Evolutionary conservation across 352 stramenopile species (phyloP), one percentile per base, ranked within the genome.

Genomic region (Phytopythium ostracodes): DNA sequence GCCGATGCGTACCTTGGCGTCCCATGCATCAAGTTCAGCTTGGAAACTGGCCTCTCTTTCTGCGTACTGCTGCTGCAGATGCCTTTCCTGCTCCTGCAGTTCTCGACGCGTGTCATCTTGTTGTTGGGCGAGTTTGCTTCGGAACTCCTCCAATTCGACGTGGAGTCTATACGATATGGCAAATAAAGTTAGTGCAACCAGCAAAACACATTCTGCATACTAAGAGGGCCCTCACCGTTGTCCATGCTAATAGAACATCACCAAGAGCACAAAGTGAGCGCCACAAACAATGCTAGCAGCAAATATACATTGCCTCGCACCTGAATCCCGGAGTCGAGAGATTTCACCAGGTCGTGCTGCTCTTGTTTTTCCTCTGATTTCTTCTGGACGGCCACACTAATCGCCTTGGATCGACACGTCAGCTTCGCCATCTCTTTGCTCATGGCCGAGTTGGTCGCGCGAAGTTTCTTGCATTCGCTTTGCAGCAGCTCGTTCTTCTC

Each of bases 21-120:
- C 55, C 55, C 55, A 60, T 12, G 55, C 27, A 29, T 60, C 42
- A 17, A 60, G 55, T 10, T 60, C 55, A 9, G 36, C 38, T 51
- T 52, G 36, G 10, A 52, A 27, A 15, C 8, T 44, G 3, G 55
- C 27, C 55, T 60, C 38, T 12, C 27, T 8, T 7, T 60, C 55
- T 5, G 42, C 22, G 38, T 53, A 60, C 24, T 60, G 38, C n/a
- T 60, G 55, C 20, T 42, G 24, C 17, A 60, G 24, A 11, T 9
- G 2, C 5, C 27, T 4, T 25, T 60, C 55, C 7, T 60, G 36
- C 8, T 42, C 40, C 10, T 52, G 35, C 0, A 59, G 35, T 25
- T 59, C 35, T n/a, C 14, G 12, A 10, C 18, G 15, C 14, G 18
- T 15, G 24, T 6, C 0, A 5, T 29, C 33, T 27, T 46, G 53